Percentiles rank a stretch among this genome's conserved stretches.
These are phyloP conservation scores for Oidiodendron maius DNA, from an alignment of 495 filamentous ascomycete species.

Conservation along the genomic window DNA sequence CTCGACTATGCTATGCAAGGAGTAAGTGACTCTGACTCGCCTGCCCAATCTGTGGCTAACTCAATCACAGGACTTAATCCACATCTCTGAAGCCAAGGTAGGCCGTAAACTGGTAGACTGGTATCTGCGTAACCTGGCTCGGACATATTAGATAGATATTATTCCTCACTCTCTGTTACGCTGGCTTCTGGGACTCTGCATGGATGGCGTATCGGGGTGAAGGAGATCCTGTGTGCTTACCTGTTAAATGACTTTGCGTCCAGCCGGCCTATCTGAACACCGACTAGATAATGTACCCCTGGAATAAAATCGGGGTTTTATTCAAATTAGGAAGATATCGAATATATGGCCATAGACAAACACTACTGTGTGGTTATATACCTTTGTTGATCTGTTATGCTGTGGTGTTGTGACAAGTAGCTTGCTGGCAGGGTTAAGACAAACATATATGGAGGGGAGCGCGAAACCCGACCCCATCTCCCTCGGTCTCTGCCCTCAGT, in stretches of 20 bases:
- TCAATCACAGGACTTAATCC: conserved; percentile 70
- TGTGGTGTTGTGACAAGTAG: too few relatives aligned
- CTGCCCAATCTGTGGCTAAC: conserved; percentile 5
- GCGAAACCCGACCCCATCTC: too few relatives aligned
- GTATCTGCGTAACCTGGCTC: conserved; percentile 94
- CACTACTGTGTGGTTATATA: too few relatives aligned
- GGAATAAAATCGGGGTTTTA: too few relatives aligned
- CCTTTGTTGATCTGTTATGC: too few relatives aligned
- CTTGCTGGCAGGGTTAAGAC: too few relatives aligned
- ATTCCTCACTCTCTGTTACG: conserved; percentile 6
- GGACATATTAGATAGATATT: conserved; percentile 64
- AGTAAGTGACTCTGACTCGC: conserved; percentile 40
- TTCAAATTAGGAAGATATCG: too few relatives aligned
- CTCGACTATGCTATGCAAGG: conserved; percentile 96
- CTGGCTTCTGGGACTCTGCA: conserved; percentile 12
- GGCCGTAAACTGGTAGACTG: conserved; percentile 95
- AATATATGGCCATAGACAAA: too few relatives aligned
- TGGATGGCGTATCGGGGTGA: conserved; percentile 19
- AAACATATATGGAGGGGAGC: too few relatives aligned
- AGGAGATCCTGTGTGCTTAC: background rate
- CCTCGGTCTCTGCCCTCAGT: too few relatives aligned
- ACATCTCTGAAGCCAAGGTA: conserved; percentile 97
- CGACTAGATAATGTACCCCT: too few relatives aligned
- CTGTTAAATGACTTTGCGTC: background rate
- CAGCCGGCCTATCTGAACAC: too few relatives aligned